Percentiles rank a stretch among this genome's conserved stretches.
These are phyloP conservation scores for Ustulina deusta DNA, from an alignment of 2,329 filamentous ascomycete genomes.

Conservation along the genomic window DNA sequence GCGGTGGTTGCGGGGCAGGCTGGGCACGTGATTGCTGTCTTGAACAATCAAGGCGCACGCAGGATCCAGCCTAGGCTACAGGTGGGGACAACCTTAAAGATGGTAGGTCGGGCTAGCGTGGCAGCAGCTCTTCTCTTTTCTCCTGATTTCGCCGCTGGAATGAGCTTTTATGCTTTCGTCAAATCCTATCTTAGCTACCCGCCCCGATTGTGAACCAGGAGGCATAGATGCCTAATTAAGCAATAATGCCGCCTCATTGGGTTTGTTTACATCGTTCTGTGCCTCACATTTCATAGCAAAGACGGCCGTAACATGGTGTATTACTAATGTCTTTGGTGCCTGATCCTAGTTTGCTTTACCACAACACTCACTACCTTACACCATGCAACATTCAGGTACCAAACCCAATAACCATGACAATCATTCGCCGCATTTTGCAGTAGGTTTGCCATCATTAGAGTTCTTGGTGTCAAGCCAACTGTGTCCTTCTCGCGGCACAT, in stretches of 20 bases:
- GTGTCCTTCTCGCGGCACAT: not conserved
- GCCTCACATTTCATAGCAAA: not conserved
- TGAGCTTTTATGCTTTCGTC: conserved; percentile 28
- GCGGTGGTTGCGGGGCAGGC: conserved; percentile 49
- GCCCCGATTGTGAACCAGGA: conserved; percentile 3
- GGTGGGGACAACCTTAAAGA: too few species aligned
- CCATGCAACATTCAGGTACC: conserved; percentile 1
- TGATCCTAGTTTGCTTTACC: conserved; percentile 7
- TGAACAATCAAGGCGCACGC: conserved; percentile 23
- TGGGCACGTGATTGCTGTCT: conserved; percentile 45
- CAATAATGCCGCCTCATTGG: conserved; percentile 16
- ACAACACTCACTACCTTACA: not conserved
- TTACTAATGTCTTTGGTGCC: conserved; percentile 36
- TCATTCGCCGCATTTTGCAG: not conserved
- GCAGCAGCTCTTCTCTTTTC: not conserved
- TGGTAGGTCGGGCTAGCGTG: conserved; percentile 2
- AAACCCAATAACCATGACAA: conserved; percentile 4
- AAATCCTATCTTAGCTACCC: not conserved
- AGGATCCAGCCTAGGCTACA: too few species aligned
- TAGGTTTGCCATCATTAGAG: not conserved
- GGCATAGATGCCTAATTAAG: conserved; percentile 36
- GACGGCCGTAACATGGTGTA: not conserved
- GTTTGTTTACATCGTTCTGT: conserved; percentile 6
- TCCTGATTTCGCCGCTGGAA: conserved; percentile 23
- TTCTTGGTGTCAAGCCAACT: not conserved